phyloP scores from a whole-genome alignment of 1,139 yeast species.

The Geotrichum klebahnii region DNA sequence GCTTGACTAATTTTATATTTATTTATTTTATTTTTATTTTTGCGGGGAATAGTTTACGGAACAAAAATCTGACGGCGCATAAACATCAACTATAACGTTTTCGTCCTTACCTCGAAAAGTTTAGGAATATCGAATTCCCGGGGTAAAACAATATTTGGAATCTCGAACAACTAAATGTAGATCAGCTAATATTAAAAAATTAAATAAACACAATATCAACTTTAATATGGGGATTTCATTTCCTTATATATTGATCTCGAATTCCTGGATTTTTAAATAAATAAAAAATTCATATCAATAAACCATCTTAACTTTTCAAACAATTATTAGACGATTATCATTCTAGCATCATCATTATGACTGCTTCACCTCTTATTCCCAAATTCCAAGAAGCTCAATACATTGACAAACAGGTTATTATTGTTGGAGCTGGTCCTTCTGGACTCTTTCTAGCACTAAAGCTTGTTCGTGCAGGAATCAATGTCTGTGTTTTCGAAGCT shows the following conservation, averaged over 20 bases:
- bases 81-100: neutral
- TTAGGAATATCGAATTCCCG: neutral
- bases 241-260: too few relatives aligned
- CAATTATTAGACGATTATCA: neutral
- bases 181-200: too few relatives aligned
- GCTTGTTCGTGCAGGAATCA: slow-evolving; percentile 1
- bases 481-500: neutral
- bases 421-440: slow-evolving; percentile 1
- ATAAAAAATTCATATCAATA: neutral
- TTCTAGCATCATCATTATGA: neutral
- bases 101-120: neutral
- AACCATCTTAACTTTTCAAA: neutral
- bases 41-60: slow-evolving; percentile 4
- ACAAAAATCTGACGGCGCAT: neutral
- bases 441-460: neutral
- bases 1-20: too few relatives aligned
- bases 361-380: neutral
- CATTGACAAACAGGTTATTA: neutral
- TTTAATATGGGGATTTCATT: neutral
- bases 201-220: too few relatives aligned
- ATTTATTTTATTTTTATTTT: too few relatives aligned
- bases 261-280: neutral
- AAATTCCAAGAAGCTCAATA: neutral
- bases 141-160: neutral
- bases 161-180: too few relatives aligned